Conservation (phyloP, 1,139 yeast genomes). For the Nakaseomyces sp. region DNA sequence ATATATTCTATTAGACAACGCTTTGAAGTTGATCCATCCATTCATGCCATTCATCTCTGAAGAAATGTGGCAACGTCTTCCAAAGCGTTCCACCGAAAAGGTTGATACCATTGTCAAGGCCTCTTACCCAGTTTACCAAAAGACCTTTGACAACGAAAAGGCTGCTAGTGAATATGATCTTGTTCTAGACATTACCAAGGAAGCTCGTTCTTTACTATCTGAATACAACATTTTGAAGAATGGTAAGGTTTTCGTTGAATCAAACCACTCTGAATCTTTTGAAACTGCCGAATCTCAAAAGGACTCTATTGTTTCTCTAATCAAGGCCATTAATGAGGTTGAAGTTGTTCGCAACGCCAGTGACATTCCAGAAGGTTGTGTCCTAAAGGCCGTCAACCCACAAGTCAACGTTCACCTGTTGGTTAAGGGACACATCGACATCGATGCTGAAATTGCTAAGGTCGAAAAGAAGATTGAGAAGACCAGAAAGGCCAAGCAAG, state of each 20-base stretch:
- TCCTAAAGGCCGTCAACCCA: constrained; percentile 70
- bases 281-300: constrained; percentile 57
- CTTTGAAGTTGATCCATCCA: constrained; percentile 88
- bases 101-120: constrained; percentile 73
- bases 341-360: constrained; percentile 48
- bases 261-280: constrained; percentile 38
- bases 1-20: constrained; percentile 87
- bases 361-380: constrained; percentile 80
- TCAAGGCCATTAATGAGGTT: constrained; percentile 77
- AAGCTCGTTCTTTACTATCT: constrained; percentile 83
- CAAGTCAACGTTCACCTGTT: constrained; percentile 79
- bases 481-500: constrained; percentile 40
- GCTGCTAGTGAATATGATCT: constrained; percentile 72
- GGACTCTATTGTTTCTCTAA: constrained; percentile 77
- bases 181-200: constrained; percentile 78
- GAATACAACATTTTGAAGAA: constrained; percentile 84
- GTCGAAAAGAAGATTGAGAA: constrained; percentile 66
- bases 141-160: constrained; percentile 51
- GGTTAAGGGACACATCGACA: constrained; percentile 90
- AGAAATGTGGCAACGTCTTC: constrained; percentile 98
- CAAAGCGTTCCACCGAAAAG: constrained; percentile 68
- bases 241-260: constrained; percentile 77
- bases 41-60: constrained; percentile 97
- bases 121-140: constrained; percentile 58
- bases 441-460: constrained; percentile 82